phyloP scores from a whole-genome alignment of 208 protist species.

The Acanthamoeba lugdunensis region DNA sequence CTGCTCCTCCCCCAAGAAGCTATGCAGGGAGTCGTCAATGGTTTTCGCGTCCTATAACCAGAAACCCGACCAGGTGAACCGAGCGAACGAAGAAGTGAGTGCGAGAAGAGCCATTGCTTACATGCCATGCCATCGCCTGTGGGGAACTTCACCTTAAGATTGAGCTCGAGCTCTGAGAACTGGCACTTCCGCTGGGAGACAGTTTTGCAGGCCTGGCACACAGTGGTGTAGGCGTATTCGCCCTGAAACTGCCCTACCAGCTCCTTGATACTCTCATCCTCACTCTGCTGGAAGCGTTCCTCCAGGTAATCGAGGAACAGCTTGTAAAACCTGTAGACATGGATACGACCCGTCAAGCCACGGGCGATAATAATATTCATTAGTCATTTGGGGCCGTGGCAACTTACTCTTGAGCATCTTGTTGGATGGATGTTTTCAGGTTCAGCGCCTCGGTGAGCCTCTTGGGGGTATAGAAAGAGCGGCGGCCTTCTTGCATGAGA shows the following conservation, averaged over 20 bases:
- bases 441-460: conserved; percentile 47
- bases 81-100: neutral
- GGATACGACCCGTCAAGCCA: neutral
- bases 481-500: conserved; percentile 17
- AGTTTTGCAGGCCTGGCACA: conserved; percentile 67
- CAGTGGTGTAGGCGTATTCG: conserved; percentile 71
- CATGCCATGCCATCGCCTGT: neutral
- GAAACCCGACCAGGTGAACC: neutral
- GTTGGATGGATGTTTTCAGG: conserved; percentile 69
- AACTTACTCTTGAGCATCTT: conserved; percentile 73
- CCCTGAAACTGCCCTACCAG: conserved; percentile 56
- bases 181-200: conserved; percentile 57
- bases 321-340: conserved; percentile 59
- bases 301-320: conserved; percentile 67
- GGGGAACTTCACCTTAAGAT: conserved; percentile 23
- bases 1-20: conserved; percentile 52
- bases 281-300: conserved; percentile 26
- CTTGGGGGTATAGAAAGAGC: conserved; percentile 25
- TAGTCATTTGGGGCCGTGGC: no score
- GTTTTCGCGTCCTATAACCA: conserved; percentile 6
- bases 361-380: no score
- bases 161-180: conserved; percentile 71
- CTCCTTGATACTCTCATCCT: neutral
- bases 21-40: conserved; percentile 2
- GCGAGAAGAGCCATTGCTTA: neutral